These are phyloP conservation scores for Nannochloropsis gaditana DNA, from an alignment of 108 stramenopile genomes.

Conservation along the genomic window DNA sequence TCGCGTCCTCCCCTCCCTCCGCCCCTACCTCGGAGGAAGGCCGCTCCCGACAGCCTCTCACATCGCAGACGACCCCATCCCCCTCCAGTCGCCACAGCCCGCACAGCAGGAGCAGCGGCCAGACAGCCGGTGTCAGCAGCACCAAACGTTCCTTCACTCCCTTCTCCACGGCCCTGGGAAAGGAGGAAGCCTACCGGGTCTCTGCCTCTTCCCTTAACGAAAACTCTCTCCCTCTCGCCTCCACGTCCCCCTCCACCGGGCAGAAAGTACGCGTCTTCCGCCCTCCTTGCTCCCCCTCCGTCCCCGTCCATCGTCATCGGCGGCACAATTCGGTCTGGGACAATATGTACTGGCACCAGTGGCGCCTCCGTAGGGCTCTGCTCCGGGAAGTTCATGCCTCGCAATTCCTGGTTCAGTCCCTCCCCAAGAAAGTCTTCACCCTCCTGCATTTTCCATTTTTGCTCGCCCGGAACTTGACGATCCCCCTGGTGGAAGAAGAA, in stretches of 20 bases:
- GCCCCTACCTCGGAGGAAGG: not conserved
- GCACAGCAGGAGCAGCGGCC: not conserved
- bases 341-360: conserved; percentile 51
- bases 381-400: conserved; percentile 31
- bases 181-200: not conserved
- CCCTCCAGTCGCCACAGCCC: not conserved
- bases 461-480: conserved; percentile 45
- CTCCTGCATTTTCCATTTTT: conserved; percentile 37
- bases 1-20: not conserved
- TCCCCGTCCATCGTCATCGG: not conserved
- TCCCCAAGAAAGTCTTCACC: not conserved
- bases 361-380: conserved; percentile 43
- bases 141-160: not conserved
- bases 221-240: not conserved
- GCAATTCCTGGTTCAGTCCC: conserved; percentile 21
- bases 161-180: not conserved
- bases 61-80: not conserved
- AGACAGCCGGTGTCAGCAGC: not conserved
- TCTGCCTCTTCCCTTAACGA: not conserved
- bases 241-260: not conserved
- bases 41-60: not conserved
- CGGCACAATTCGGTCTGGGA: conserved; percentile 29
- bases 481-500: conserved; percentile 50
- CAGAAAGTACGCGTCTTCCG: too few species aligned
- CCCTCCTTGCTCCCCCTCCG: not conserved